Evolutionary conservation across 139 green algal species (phyloP).

Genomic region (Spirogloea muscicola): DNA sequence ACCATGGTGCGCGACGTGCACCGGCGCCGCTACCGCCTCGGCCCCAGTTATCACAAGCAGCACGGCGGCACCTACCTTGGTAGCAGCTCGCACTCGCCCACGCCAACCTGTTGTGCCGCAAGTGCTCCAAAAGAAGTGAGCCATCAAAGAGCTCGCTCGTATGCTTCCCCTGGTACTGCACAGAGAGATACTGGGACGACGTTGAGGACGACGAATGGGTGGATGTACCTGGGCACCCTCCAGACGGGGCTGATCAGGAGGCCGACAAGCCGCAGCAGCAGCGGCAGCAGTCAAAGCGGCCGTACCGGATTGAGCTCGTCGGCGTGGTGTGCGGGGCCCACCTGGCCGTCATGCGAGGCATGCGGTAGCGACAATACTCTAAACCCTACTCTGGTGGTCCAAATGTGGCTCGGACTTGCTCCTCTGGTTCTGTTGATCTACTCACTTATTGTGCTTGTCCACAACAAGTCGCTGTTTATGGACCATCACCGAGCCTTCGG

Average conservation of each 20-base stretch:
- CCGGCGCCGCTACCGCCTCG: constrained; percentile 4
- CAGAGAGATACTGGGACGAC: constrained; percentile 33
- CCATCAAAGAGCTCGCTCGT: too few relatives aligned
- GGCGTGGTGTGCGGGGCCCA: constrained; percentile 25
- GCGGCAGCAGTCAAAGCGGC: not conserved
- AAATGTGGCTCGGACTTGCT: too few relatives aligned
- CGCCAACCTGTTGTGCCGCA: too few relatives aligned
- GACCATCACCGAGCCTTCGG: too few relatives aligned
- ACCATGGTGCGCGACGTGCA: constrained; percentile 26
- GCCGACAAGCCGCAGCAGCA: not conserved
- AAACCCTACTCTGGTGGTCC: not conserved
- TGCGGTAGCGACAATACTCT: not conserved
- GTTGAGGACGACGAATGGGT: not conserved
- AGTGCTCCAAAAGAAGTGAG: too few relatives aligned
- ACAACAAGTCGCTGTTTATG: too few relatives aligned
- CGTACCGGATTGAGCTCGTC: constrained; percentile 32
- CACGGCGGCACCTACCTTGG: constrained; percentile 3
- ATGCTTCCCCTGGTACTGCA: too few relatives aligned
- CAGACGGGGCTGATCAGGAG: constrained; percentile 15
- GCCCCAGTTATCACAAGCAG: constrained; percentile 15
- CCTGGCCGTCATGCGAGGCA: constrained; percentile 20
- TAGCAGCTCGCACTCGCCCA: too few relatives aligned
- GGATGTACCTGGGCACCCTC: too few relatives aligned
- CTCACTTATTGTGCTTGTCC: too few relatives aligned
- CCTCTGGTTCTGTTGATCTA: too few relatives aligned